Evolutionary conservation across 2,329 filamentous ascomycete genomes (phyloP), one percentile per base, ranked within the genome.

Genomic region (Stachybotrys chartarum): DNA sequence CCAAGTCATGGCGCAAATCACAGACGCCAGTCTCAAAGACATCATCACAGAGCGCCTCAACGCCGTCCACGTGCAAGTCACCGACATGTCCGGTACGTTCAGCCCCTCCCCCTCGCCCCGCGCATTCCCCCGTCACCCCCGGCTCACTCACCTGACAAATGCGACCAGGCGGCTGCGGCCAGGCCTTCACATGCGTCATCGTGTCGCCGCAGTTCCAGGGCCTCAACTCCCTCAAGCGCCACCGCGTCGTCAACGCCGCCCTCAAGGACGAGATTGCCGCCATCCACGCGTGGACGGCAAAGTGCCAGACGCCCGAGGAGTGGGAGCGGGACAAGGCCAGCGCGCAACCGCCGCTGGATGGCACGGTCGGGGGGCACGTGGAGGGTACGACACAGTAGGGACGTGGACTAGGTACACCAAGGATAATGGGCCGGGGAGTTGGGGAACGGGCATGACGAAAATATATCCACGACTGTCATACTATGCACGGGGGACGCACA

Each of bases 221-320:
- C 64, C 87, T 88, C 71, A 88, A 77, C 66, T 89, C 89, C 53
- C 83, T 97, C 56, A 91, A 91, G 68, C 83, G 92, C 56, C 90
- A 96, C 73, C 85, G 92, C 48, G 80, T 95, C 59, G 91, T 96
- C 63, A 96, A 97, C 73, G 81, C 81, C 16, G 85, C 85, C 6
- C 78, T 97, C 64, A 93, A 91, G 75, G 82, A 86, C 50, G 91
- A 97, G 75, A 96, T 97, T 69, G 89, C 90, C 16, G 83, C 82
- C 60, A 96, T 97, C 64, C 92, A 97, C 76, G 92, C 92, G 45
- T 97, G 92, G 92, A 95, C 90, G 55, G 90, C 91, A 31, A 95
- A 91, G 74, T 96, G 92, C 71, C 88, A 91, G 75, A 97, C 92
- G 8, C 90, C 90, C 0, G 90, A 91, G 65, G 90, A 97, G 76